phyloP scores from a whole-genome alignment of 2,329 filamentous ascomycete genomes.

The Phaeophleospora eucalypticola region DNA sequence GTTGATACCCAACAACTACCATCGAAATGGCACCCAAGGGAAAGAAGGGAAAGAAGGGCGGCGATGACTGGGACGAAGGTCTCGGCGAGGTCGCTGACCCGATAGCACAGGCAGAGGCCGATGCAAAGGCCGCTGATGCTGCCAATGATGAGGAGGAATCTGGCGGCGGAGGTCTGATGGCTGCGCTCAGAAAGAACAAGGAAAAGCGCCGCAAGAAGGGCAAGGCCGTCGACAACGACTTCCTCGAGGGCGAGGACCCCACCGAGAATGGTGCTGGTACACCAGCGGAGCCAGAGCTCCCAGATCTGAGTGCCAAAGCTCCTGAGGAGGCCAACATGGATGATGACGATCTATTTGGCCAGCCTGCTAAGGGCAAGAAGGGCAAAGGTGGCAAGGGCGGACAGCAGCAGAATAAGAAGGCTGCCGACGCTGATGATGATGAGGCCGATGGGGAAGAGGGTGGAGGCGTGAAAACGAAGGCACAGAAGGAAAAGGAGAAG shows the following conservation, averaged over 20 bases:
- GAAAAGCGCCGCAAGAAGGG: constrained; percentile 88
- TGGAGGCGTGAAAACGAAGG: constrained; percentile 83
- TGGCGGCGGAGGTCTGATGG: constrained; percentile 48
- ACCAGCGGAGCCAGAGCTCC: constrained; percentile 31
- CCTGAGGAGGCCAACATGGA: constrained; percentile 69
- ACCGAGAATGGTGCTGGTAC: constrained; percentile 40
- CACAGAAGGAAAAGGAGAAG: constrained; percentile 96
- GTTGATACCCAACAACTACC: constrained; percentile 1
- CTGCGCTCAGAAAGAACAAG: constrained; percentile 51
- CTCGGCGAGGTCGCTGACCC: constrained; percentile 73
- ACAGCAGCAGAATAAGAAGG: constrained; percentile 41
- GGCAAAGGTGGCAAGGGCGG: constrained; percentile 38
- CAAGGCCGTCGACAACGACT: constrained; percentile 63
- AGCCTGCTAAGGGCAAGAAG: constrained; percentile 68
- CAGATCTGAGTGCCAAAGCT: constrained; percentile 59
- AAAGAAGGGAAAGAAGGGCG: constrained; percentile 80
- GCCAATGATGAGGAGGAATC: constrained; percentile 50
- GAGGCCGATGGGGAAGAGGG: constrained; percentile 52
- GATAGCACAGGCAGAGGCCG: constrained; percentile 47
- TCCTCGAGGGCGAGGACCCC: constrained; percentile 64
- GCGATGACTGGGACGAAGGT: constrained; percentile 90
- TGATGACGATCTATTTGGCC: constrained; percentile 74
- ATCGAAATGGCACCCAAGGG: constrained; percentile 81
- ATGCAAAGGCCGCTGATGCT: constrained; percentile 44
- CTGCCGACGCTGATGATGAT: constrained; percentile 46